Conservation (phyloP, 164 flowering plant genomes). For the Kalanchoe fedtschenkoi region DNA sequence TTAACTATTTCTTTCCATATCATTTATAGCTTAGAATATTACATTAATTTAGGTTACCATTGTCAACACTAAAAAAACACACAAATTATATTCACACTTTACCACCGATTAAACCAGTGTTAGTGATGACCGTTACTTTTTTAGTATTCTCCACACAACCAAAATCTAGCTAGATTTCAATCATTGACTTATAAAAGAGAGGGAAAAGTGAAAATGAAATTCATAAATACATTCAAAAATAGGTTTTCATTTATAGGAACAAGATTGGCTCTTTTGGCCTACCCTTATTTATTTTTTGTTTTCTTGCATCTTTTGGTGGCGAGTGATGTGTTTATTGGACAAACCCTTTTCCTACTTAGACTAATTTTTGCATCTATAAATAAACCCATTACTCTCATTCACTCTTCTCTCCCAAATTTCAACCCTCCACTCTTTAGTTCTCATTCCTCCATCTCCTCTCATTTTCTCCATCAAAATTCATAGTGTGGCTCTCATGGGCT, state of each 20-base stretch:
- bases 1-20: no score
- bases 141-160: background rate
- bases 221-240: no score
- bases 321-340: conserved; percentile 4
- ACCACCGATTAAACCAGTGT: background rate
- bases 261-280: background rate
- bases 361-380: background rate
- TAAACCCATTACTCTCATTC: background rate
- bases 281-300: background rate
- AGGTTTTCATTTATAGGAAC: no score
- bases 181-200: background rate
- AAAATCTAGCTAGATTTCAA: background rate
- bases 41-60: no score
- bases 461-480: background rate
- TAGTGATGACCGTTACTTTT: no score
- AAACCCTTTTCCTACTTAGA: conserved; percentile 1
- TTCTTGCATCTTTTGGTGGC: background rate
- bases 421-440: background rate
- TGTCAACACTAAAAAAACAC: no score
- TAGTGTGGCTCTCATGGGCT: conserved; percentile 18
- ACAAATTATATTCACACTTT: background rate
- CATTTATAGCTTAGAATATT: no score
- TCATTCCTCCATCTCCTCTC: background rate
- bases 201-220: no score
- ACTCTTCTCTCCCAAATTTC: background rate